Evolutionary conservation across 2,329 filamentous ascomycete species (phyloP).

Genomic region (Alternaria arborescens): DNA sequence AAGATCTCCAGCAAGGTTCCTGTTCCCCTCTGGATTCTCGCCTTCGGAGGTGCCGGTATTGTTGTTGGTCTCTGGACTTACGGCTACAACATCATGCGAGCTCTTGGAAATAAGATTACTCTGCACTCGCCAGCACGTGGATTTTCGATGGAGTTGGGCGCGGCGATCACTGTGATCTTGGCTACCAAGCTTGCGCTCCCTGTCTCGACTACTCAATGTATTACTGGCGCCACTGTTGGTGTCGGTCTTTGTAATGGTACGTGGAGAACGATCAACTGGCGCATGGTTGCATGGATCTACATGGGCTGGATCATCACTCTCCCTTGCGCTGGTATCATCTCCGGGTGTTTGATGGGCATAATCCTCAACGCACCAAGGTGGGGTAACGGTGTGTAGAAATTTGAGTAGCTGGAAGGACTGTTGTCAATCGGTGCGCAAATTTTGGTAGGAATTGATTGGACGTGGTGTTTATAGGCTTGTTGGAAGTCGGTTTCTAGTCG

Average conservation of each 20-base stretch:
- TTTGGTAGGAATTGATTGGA: background rate
- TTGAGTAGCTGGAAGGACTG: background rate
- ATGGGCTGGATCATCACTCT: constrained; percentile 57
- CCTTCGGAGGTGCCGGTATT: constrained; percentile 59
- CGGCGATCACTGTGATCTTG: constrained; percentile 69
- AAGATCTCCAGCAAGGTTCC: constrained; percentile 24
- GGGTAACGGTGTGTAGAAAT: constrained; percentile 26
- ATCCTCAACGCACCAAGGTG: constrained; percentile 66
- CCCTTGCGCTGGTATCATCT: constrained; percentile 58
- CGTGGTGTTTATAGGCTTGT: background rate
- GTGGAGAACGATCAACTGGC: constrained; percentile 56
- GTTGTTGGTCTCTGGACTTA: constrained; percentile 69
- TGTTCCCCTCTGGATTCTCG: constrained; percentile 52
- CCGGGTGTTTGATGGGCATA: constrained; percentile 69
- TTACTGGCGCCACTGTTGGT: constrained; percentile 44
- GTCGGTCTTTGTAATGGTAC: constrained; percentile 46
- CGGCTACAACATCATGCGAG: constrained; percentile 71
- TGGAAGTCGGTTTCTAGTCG: background rate
- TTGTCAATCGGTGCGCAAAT: background rate
- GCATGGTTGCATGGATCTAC: constrained; percentile 54
- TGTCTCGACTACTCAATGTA: constrained; percentile 67
- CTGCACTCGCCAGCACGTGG: constrained; percentile 69
- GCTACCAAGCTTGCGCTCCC: constrained; percentile 68
- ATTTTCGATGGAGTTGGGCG: constrained; percentile 51
- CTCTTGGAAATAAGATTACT: constrained; percentile 69